phyloP scores from a whole-genome alignment of 257 asterid genomes.

The Lithospermum erythrorhizon region DNA sequence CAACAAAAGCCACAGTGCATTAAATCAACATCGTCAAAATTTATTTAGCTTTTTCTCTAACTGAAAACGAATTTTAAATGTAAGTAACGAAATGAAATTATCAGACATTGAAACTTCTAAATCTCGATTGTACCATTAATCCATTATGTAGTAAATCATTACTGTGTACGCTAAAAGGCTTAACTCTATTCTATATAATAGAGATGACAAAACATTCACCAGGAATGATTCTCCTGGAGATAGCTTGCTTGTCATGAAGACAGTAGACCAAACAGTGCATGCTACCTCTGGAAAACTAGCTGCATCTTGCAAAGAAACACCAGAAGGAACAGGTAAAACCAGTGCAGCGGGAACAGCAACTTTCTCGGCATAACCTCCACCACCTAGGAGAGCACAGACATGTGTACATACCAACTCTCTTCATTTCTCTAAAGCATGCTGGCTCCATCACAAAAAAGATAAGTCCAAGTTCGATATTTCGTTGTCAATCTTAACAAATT shows the following conservation, averaged over 20 bases:
- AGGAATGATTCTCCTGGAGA: slow-evolving; percentile 69
- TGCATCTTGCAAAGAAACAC: slow-evolving; percentile 85
- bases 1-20: too few relatives aligned
- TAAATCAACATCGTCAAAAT: too few relatives aligned
- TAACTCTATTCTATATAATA: not conserved
- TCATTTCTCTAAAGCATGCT: too few relatives aligned
- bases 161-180: not conserved
- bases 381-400: slow-evolving; percentile 92
- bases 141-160: not conserved
- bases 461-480: too few relatives aligned
- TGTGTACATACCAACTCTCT: slow-evolving; percentile 9
- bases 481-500: too few relatives aligned
- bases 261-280: slow-evolving; percentile 95
- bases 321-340: slow-evolving; percentile 79
- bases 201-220: slow-evolving; percentile 31
- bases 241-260: slow-evolving; percentile 77
- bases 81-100: too few relatives aligned
- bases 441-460: too few relatives aligned
- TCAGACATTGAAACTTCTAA: too few relatives aligned
- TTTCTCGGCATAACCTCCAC: slow-evolving; percentile 97
- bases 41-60: too few relatives aligned
- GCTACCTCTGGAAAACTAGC: slow-evolving; percentile 93
- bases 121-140: not conserved
- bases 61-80: too few relatives aligned
- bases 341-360: slow-evolving; percentile 74